phyloP scores from a whole-genome alignment of 1,139 yeast genomes.

The Candida glucosophila region DNA sequence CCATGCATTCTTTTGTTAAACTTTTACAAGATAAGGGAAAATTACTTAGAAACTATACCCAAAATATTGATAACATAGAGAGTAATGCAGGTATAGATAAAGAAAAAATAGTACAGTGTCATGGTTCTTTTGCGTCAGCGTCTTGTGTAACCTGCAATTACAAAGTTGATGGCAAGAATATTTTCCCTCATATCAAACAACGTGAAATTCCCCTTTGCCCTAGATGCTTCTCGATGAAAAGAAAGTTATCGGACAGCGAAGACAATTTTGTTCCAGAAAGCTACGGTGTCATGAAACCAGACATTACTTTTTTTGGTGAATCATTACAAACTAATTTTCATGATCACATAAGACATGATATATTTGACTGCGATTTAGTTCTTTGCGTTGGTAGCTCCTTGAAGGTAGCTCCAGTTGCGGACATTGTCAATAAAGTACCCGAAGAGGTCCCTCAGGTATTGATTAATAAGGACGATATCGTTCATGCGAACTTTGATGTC shows the following conservation, averaged over 20 bases:
- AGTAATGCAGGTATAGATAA: conserved; percentile 64
- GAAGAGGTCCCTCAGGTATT: conserved; percentile 69
- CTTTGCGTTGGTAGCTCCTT: conserved; percentile 86
- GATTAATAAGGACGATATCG: conserved; percentile 73
- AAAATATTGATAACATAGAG: conserved; percentile 86
- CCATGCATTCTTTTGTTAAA: conserved; percentile 76
- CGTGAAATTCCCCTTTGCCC: conserved; percentile 69
- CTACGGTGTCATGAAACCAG: conserved; percentile 86
- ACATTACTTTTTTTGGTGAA: conserved; percentile 89
- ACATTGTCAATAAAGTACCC: conserved; percentile 66
- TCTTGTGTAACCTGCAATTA: conserved; percentile 74
- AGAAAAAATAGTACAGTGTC: conserved; percentile 79
- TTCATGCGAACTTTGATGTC: conserved; percentile 73
- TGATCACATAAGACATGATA: conserved; percentile 45
- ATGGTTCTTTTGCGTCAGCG: conserved; percentile 88
- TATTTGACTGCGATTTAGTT: conserved; percentile 62
- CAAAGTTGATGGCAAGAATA: conserved; percentile 56
- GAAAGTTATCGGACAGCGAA: conserved; percentile 17
- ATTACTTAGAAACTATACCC: conserved; percentile 78
- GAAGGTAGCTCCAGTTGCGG: conserved; percentile 89
- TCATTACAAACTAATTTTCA: conserved; percentile 70
- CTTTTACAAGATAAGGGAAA: conserved; percentile 71
- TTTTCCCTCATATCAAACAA: conserved; percentile 52
- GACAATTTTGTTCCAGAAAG: conserved; percentile 27
- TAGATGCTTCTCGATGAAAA: conserved; percentile 43